Conservation (phyloP, 306 rosid genomes). For the Begonia masoniana region DNA sequence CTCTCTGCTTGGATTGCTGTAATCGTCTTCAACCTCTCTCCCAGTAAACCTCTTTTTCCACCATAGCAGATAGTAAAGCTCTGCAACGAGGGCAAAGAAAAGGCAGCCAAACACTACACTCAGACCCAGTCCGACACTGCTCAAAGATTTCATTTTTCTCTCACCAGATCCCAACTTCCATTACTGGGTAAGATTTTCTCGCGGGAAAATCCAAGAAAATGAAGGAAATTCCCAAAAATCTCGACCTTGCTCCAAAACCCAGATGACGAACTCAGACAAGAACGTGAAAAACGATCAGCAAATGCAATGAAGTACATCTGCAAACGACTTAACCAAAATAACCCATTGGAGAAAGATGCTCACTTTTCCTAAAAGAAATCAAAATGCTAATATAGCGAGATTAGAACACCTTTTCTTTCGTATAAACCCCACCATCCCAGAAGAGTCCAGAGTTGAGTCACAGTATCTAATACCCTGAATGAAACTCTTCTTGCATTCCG, state of each 20-base stretch:
- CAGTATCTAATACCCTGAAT: not conserved
- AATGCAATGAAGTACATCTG: slow-evolving; percentile 12
- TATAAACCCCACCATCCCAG: slow-evolving; percentile 8
- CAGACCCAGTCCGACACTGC: slow-evolving; percentile 88
- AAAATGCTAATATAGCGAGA: slow-evolving; percentile 33
- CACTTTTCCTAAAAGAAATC: slow-evolving; percentile 25
- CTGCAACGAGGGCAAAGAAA: slow-evolving; percentile 84
- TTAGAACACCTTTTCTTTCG: slow-evolving; percentile 23
- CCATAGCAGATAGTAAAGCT: slow-evolving; percentile 88
- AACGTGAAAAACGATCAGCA: not conserved
- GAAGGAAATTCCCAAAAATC: not conserved
- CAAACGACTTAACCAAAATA: slow-evolving; percentile 22
- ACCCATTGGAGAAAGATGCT: slow-evolving; percentile 10
- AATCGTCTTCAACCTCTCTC: slow-evolving; percentile 58
- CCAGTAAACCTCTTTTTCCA: slow-evolving; percentile 80
- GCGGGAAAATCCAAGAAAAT: not conserved
- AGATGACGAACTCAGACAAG: not conserved
- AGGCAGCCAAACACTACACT: slow-evolving; percentile 85
- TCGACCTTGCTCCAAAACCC: not conserved
- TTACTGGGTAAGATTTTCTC: not conserved
- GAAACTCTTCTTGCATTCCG: no score
- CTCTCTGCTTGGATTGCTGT: slow-evolving; percentile 64
- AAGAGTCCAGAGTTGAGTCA: not conserved
- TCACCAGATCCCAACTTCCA: slow-evolving; percentile 16
- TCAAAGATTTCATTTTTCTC: slow-evolving; percentile 74